Conservation (phyloP, 2,329 filamentous ascomycete species). For the Trichoderma pleuroti region DNA sequence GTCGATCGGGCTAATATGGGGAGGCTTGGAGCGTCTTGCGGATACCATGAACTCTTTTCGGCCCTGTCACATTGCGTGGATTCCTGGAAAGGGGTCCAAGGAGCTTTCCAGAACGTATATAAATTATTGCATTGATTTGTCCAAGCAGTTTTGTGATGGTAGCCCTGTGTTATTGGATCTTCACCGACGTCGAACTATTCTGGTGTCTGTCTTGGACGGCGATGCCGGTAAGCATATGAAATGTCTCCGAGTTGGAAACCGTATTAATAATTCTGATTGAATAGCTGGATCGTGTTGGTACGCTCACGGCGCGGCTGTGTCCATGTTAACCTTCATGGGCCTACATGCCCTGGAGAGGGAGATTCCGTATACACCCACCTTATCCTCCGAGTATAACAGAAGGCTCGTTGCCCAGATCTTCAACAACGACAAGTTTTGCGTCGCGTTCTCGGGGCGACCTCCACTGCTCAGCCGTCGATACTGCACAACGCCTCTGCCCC, state of each 20-base stretch:
- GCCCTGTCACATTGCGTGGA: neutral
- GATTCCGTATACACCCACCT: slow-evolving; percentile 30
- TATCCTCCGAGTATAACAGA: slow-evolving; percentile 34
- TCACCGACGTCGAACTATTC: slow-evolving; percentile 30
- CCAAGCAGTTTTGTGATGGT: slow-evolving; percentile 25
- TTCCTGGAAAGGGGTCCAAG: neutral
- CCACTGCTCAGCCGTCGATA: slow-evolving; percentile 52
- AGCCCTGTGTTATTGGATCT: slow-evolving; percentile 40
- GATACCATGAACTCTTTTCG: neutral
- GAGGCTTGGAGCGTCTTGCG: slow-evolving; percentile 9
- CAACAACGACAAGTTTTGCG: slow-evolving; percentile 47
- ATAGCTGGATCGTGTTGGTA: slow-evolving; percentile 32
- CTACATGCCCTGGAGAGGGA: slow-evolving; percentile 29
- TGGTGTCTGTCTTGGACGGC: slow-evolving; percentile 38
- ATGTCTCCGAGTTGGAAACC: neutral
- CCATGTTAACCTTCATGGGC: slow-evolving; percentile 36
- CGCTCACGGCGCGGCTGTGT: slow-evolving; percentile 35
- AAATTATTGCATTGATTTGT: slow-evolving; percentile 16
- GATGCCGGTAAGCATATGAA: slow-evolving; percentile 34
- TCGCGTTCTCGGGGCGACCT: slow-evolving; percentile 53
- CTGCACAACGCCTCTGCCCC: slow-evolving; percentile 49
- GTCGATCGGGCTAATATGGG: slow-evolving; percentile 34
- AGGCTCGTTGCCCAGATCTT: slow-evolving; percentile 37
- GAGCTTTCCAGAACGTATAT: slow-evolving; percentile 14
- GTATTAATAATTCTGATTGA: neutral